Conservation (phyloP, 768 basidiomycete genomes). For the Rhizopogon roseolus region DNA sequence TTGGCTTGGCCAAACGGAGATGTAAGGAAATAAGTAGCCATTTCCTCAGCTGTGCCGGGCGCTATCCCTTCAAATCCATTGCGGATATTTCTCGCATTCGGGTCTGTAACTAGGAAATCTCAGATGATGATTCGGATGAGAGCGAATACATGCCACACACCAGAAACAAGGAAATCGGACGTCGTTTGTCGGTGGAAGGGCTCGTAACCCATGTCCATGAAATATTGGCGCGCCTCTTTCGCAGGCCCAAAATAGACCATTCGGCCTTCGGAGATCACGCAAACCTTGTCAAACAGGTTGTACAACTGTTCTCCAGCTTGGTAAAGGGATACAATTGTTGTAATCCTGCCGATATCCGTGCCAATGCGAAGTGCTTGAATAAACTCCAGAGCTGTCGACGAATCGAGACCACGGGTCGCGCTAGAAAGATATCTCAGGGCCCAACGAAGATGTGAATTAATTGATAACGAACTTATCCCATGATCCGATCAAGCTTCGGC, state of each 20-base stretch:
- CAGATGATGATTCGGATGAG: neutral
- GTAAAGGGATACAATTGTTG: constrained; percentile 81
- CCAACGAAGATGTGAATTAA: neutral
- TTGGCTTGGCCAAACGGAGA: constrained; percentile 40
- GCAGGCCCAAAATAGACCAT: constrained; percentile 61
- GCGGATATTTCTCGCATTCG: constrained; percentile 51
- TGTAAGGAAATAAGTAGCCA: constrained; percentile 42
- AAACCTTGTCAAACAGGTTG: constrained; percentile 66
- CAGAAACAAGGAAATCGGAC: constrained; percentile 52
- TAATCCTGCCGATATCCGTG: constrained; percentile 46
- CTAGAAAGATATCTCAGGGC: constrained; percentile 28
- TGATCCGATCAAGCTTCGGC: neutral
- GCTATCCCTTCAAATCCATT: constrained; percentile 13
- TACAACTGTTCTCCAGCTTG: constrained; percentile 75
- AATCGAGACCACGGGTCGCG: constrained; percentile 61
- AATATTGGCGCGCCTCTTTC: constrained; percentile 49
- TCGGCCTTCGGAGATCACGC: constrained; percentile 54
- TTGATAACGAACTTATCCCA: constrained; percentile 6
- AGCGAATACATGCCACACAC: neutral
- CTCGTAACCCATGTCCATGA: constrained; percentile 51
- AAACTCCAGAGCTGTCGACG: constrained; percentile 72
- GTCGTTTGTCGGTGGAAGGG: constrained; percentile 57
- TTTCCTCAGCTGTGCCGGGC: constrained; percentile 50
- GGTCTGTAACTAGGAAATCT: constrained; percentile 47
- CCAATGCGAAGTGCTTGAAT: constrained; percentile 64